Evolutionary conservation across 257 asterid species (phyloP), one percentile per base, ranked within the genome.

Genomic region (Nicotiana knightiana): DNA sequence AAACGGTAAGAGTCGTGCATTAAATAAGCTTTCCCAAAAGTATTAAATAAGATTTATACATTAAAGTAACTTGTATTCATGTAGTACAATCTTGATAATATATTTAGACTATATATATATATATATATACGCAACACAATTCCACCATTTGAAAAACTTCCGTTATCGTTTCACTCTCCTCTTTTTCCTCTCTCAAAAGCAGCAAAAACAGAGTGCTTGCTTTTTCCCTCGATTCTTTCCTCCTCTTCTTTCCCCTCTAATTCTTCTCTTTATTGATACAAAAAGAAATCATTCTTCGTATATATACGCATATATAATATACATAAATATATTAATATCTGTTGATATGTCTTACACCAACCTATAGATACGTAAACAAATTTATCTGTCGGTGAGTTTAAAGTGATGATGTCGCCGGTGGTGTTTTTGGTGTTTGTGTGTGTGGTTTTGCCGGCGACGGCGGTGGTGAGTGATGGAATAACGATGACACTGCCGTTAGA

Each of bases 401-500:
- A 58, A 57, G 55, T 73, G 32, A 80, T 54, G 46, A 46, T 80
- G 82, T 11, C 10, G 16, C 82, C 76, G 83, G 82, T 73, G 33
- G 77, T 77, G 76, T 79, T 59, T 70, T 87, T 81, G 82, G 84
- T 75, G 86, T n/a, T 86, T 32, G 16, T 85, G 77, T 68, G 81
- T 59, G 83, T 79, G 82, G 28, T 84, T 53, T 58, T 85, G 37
- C 81, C 85, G 85, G 85, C 75, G 86, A 82, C 79, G 84, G 89
- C 73, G 33, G 87, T 73, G 68, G 82, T 81, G 53, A 82, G 84
- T 18, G 87, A 82, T 35, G 98, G 87, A 81, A 87, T 84, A 86
- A 85, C 88, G 83, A 4, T 90, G 87, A 87, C 93, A 58, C 79
- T 91, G 87, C 83, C 83, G 78, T 90, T 95, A 8, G 99, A 95